phyloP scores from a whole-genome alignment of 306 rosid species.

The Acmispon strigosus region DNA sequence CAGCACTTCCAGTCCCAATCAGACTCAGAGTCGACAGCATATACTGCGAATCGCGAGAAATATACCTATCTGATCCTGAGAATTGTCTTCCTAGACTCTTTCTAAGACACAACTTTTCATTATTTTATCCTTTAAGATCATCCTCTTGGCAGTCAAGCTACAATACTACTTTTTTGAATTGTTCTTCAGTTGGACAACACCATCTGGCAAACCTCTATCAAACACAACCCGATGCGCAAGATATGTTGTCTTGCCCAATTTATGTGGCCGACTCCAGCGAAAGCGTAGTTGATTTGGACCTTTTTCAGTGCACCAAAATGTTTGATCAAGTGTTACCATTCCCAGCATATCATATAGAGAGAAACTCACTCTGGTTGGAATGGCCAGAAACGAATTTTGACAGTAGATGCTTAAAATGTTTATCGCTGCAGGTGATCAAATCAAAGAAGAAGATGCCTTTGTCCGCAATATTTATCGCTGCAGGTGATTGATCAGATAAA shows the following conservation, averaged over 20 bases:
- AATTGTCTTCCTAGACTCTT: not conserved
- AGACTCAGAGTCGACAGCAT: not conserved
- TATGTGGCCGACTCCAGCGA: accelerated
- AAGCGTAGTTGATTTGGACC: not conserved
- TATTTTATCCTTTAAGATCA: not conserved
- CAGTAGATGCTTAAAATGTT: too few species aligned
- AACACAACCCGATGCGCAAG: not conserved
- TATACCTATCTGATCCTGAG: not conserved
- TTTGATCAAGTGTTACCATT: not conserved
- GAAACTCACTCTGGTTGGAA: accelerated
- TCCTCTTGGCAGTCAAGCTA: accelerated
- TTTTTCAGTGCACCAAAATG: not conserved
- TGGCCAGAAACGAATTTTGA: not conserved
- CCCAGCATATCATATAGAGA: accelerated
- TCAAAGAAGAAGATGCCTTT: too few species aligned
- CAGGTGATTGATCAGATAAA: too few species aligned
- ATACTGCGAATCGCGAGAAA: not conserved
- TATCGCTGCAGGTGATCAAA: too few species aligned
- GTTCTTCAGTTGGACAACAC: slow-evolving; percentile 1
- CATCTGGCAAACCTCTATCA: not conserved
- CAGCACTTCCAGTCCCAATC: not conserved
- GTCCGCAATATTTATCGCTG: too few species aligned
- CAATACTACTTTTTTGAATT: not conserved
- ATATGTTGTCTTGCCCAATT: slow-evolving; percentile 10
- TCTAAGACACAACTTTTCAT: not conserved